phyloP scores from a whole-genome alignment of 2,329 filamentous ascomycete species.

The Cercospora zeae-maydis region DNA sequence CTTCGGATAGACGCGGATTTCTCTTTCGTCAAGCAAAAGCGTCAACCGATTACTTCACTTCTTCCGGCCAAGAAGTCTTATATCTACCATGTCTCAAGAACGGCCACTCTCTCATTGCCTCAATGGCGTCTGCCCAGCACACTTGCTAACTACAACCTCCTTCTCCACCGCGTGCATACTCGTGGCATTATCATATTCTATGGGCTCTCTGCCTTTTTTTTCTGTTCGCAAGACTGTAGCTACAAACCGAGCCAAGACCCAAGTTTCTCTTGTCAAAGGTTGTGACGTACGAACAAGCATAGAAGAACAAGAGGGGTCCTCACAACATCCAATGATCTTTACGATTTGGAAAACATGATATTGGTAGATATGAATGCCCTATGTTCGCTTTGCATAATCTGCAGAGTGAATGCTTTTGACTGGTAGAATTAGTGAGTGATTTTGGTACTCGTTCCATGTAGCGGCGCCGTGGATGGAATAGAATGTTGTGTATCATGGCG shows the following conservation, averaged over 20 bases:
- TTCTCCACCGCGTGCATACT: too few relatives aligned
- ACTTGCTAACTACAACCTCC: too few relatives aligned
- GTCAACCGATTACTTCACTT: too few relatives aligned
- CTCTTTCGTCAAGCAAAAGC: too few relatives aligned
- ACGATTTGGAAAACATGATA: background rate
- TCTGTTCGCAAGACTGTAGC: background rate
- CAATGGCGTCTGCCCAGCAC: too few relatives aligned
- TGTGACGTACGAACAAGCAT: background rate
- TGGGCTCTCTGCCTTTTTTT: too few relatives aligned
- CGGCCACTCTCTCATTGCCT: too few relatives aligned
- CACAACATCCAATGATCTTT: background rate
- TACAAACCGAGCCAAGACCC: background rate
- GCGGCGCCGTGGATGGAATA: too few relatives aligned
- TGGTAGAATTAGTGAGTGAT: background rate
- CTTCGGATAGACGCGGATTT: too few relatives aligned
- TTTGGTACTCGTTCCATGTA: background rate
- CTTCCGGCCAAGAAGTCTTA: too few relatives aligned
- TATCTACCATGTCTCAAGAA: too few relatives aligned
- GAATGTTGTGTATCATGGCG: background rate
- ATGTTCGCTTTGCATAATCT: background rate
- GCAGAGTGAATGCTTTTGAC: background rate
- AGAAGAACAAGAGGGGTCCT: background rate
- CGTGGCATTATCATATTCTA: too few relatives aligned
- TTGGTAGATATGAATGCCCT: background rate
- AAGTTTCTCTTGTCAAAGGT: background rate